Conservation (phyloP, 192 early-diverging fungal species). For the Coemansia sp. region DNA sequence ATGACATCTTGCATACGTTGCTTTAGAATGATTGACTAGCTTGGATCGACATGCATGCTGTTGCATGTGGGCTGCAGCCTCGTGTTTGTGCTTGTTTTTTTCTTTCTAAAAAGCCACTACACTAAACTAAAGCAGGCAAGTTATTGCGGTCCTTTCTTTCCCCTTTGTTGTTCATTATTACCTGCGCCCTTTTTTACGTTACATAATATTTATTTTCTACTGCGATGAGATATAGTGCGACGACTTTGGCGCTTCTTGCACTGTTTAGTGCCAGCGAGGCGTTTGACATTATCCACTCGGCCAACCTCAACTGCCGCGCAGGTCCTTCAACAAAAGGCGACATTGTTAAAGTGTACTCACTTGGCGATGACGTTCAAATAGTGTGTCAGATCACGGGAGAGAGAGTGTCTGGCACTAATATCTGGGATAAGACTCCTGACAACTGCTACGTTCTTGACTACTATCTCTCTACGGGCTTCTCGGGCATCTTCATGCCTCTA, state of each 20-base stretch:
- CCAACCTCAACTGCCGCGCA: slow-evolving; percentile 49
- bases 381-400: slow-evolving; percentile 43
- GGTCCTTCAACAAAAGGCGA: slow-evolving; percentile 30
- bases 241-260: slow-evolving; percentile 8
- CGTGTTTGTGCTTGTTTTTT: neutral
- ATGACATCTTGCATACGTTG: neutral
- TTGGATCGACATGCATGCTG: neutral
- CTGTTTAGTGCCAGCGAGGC: slow-evolving; percentile 25
- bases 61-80: neutral
- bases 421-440: slow-evolving; percentile 54
- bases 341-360: slow-evolving; percentile 35
- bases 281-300: slow-evolving; percentile 36
- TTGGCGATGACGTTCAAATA: slow-evolving; percentile 46
- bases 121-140: neutral
- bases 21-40: neutral
- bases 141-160: neutral
- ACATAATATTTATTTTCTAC: neutral
- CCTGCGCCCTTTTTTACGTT: slow-evolving; percentile 2
- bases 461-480: slow-evolving; percentile 42
- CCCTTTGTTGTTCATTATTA: neutral
- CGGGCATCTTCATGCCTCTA: slow-evolving; percentile 21
- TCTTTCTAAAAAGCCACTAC: slow-evolving; percentile 1
- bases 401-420: slow-evolving; percentile 21
- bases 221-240: neutral
- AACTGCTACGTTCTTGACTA: slow-evolving; percentile 54